Evolutionary conservation across 177 flowering plant species (phyloP).

Genomic region (Vitis hybrid): DNA sequence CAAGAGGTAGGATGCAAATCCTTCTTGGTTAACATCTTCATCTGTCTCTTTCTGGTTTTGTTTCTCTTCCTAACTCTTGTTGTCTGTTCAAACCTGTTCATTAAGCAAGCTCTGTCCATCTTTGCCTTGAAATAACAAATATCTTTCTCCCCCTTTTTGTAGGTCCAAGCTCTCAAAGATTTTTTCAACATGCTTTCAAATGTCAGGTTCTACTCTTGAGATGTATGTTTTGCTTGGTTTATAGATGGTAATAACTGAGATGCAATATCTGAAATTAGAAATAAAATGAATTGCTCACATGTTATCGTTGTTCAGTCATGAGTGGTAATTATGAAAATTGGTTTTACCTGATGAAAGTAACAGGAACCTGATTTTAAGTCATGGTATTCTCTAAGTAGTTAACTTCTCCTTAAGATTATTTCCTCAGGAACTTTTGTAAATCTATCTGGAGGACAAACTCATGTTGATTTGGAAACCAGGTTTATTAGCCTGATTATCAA

Average conservation of each 20-base stretch:
- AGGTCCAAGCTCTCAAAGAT: slow-evolving; percentile 87
- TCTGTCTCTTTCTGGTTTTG: neutral
- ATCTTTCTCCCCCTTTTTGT: slow-evolving; percentile 14
- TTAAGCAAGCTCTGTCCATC: neutral
- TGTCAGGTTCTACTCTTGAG: slow-evolving; percentile 59
- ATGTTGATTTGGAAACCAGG: too few species aligned
- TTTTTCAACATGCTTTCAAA: slow-evolving; percentile 92
- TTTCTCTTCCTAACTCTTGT: slow-evolving; percentile 1
- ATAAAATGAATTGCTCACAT: too few species aligned
- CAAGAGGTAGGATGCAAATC: slow-evolving; percentile 60
- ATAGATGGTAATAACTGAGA: neutral
- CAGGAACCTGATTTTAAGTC: neutral
- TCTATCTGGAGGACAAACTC: too few species aligned
- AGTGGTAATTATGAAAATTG: neutral
- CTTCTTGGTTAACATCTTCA: neutral
- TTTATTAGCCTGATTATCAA: too few species aligned
- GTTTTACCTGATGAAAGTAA: neutral
- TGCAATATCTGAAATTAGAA: neutral
- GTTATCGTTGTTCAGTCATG: neutral
- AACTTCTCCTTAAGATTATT: neutral
- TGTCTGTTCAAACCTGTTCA: neutral
- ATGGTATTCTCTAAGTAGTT: neutral
- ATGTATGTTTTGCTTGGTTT: slow-evolving; percentile 7
- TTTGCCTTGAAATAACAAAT: neutral
- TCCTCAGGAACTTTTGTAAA: too few species aligned